A percentile compares a stretch with the other conserved stretches of the same genome.
Conservation (phyloP, 2,329 filamentous ascomycete genomes). For the Paracoccidioides lutzii region DNA sequence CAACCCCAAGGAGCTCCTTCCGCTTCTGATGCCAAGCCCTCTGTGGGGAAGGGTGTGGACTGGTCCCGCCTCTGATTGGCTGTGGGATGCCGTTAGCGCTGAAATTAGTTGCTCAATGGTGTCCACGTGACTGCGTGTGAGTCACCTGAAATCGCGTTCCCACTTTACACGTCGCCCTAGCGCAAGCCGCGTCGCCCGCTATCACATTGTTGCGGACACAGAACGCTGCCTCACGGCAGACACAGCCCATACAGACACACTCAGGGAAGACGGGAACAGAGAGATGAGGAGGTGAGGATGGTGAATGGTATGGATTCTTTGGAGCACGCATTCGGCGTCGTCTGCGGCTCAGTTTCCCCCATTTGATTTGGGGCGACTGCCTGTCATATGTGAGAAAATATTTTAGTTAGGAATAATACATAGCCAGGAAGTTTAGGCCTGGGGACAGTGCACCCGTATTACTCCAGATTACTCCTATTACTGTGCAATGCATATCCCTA, state of each 20-base stretch:
- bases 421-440: no score
- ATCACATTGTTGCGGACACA: not conserved
- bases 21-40: not conserved
- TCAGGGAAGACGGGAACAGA: no score
- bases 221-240: not conserved
- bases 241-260: not conserved
- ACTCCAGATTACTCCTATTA: not conserved
- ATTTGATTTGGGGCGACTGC: no score
- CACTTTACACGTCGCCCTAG: slow-evolving; percentile 11
- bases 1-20: not conserved
- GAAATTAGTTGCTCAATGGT: not conserved
- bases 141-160: slow-evolving; percentile 9
- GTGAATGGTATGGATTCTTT: no score
- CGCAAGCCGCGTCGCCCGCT: slow-evolving; percentile 5
- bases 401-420: no score
- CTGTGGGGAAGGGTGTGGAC: not conserved
- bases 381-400: no score
- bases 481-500: not conserved
- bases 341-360: not conserved
- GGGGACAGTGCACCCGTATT: not conserved
- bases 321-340: no score
- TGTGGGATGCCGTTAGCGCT: not conserved
- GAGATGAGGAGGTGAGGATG: no score
- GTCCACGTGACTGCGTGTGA: slow-evolving; percentile 11
- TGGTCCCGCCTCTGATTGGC: not conserved